phyloP scores from a whole-genome alignment of 2,329 filamentous ascomycete genomes.

The Pseudogymnoascus sp. region DNA sequence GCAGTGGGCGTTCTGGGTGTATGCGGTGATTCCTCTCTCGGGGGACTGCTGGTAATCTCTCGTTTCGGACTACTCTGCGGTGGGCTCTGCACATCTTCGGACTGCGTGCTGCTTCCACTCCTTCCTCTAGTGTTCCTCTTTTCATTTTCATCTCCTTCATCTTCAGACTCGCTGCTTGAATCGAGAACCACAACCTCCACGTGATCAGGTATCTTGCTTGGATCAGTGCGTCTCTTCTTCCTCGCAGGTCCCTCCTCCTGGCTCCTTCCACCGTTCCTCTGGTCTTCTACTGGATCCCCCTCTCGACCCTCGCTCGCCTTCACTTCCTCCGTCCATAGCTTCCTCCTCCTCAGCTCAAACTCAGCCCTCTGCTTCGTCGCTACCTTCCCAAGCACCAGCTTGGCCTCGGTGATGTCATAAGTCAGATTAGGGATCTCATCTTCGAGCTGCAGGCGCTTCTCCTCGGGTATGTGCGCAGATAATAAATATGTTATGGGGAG shows the following conservation, averaged over 20 bases:
- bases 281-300: neutral
- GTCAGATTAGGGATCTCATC: conserved; percentile 57
- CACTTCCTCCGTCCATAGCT: conserved; percentile 49
- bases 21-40: neutral
- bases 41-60: neutral
- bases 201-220: conserved; percentile 27
- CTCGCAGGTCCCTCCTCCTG: conserved; percentile 15
- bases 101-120: neutral
- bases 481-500: conserved; percentile 49
- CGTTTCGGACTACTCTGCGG: neutral
- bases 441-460: conserved; percentile 57
- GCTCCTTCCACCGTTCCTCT: conserved; percentile 2
- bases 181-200: conserved; percentile 20
- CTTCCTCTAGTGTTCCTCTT: neutral
- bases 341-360: conserved; percentile 66
- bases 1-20: neutral
- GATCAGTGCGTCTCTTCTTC: conserved; percentile 29
- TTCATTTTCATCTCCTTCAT: conserved; percentile 18
- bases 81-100: conserved; percentile 17
- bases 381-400: conserved; percentile 67
- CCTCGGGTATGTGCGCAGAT: conserved; percentile 55
- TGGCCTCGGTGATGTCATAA: conserved; percentile 62
- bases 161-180: conserved; percentile 31
- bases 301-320: conserved; percentile 8
- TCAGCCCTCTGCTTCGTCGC: conserved; percentile 60